These are phyloP conservation scores for Entomortierella beljakovae DNA, from an alignment of 192 early-diverging fungal species.

Conservation along the genomic window DNA sequence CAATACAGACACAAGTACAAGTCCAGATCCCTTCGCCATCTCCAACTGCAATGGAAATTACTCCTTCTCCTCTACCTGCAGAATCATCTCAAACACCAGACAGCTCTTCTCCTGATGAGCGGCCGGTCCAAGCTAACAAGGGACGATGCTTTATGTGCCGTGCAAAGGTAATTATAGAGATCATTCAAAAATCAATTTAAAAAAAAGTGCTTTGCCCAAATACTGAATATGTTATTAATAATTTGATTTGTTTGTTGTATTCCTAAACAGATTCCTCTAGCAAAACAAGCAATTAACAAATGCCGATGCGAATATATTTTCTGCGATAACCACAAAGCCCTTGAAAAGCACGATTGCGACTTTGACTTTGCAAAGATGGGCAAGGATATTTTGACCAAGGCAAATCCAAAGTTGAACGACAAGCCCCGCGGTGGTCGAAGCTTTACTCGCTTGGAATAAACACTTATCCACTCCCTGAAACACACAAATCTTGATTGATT, in stretches of 20 bases:
- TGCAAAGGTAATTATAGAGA: slow-evolving; percentile 57
- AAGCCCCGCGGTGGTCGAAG: slow-evolving; percentile 80
- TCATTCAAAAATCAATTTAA: no score
- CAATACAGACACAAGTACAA: slow-evolving; percentile 21
- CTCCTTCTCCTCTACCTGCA: slow-evolving; percentile 15
- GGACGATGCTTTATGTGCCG: slow-evolving; percentile 78
- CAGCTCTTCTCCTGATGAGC: slow-evolving; percentile 58
- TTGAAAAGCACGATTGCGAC: slow-evolving; percentile 80
- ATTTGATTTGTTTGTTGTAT: not conserved
- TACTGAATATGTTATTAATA: not conserved
- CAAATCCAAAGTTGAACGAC: slow-evolving; percentile 81
- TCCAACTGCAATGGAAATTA: not conserved
- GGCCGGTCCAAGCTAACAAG: slow-evolving; percentile 71
- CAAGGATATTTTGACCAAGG: slow-evolving; percentile 75
- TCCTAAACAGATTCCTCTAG: slow-evolving; percentile 67
- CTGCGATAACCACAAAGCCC: slow-evolving; percentile 79
- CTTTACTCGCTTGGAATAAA: slow-evolving; percentile 73
- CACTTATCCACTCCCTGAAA: not conserved
- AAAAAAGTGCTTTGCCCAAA: not conserved
- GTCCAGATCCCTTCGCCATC: slow-evolving; percentile 2
- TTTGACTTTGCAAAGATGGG: slow-evolving; percentile 80
- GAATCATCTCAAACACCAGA: slow-evolving; percentile 34
- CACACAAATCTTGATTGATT: no score
- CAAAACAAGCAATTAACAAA: slow-evolving; percentile 82
- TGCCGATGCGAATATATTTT: slow-evolving; percentile 82